phyloP scores from a whole-genome alignment of 2,329 filamentous ascomycete genomes.

The Penicillium sp. region DNA sequence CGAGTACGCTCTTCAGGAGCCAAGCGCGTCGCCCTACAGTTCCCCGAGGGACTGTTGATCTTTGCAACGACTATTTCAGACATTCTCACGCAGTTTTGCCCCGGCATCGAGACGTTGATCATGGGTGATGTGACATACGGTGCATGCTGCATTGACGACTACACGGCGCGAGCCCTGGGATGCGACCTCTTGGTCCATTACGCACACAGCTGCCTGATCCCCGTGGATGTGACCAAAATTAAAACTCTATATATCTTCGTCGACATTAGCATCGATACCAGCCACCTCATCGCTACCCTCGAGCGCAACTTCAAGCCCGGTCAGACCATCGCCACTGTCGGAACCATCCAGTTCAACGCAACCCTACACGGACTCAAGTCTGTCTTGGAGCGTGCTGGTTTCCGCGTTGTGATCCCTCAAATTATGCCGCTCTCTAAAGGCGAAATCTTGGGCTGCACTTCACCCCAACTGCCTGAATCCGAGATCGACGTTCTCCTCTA shows the following conservation, averaged over 20 bases:
- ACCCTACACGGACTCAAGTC: constrained; percentile 86
- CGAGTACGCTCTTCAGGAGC: constrained; percentile 81
- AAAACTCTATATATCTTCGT: constrained; percentile 98
- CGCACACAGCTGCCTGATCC: constrained; percentile 94
- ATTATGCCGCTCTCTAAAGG: constrained; percentile 92
- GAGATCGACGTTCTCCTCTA: constrained; percentile 82
- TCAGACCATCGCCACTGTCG: constrained; percentile 89
- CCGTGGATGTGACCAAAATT: constrained; percentile 94
- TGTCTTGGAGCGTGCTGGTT: constrained; percentile 81
- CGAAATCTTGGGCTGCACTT: constrained; percentile 97
- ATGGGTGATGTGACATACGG: constrained; percentile 99
- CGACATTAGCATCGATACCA: constrained; percentile 92
- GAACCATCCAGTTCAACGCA: constrained; percentile 98
- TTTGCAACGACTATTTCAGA: constrained; percentile 98
- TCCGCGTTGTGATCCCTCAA: constrained; percentile 85
- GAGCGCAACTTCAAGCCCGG: constrained; percentile 84
- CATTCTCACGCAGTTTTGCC: constrained; percentile 92
- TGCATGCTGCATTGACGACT: constrained; percentile 98
- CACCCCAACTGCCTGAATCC: constrained; percentile 69
- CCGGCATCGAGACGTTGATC: constrained; percentile 88
- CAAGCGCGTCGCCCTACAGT: constrained; percentile 89
- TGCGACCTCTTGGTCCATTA: constrained; percentile 97
- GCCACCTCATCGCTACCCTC: constrained; percentile 83
- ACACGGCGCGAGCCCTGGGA: constrained; percentile 89
- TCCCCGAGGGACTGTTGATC: constrained; percentile 91